Evolutionary conservation across 768 basidiomycete species (phyloP), one percentile per base, ranked within the genome.

Genomic region (Rossbeevera mucosa): DNA sequence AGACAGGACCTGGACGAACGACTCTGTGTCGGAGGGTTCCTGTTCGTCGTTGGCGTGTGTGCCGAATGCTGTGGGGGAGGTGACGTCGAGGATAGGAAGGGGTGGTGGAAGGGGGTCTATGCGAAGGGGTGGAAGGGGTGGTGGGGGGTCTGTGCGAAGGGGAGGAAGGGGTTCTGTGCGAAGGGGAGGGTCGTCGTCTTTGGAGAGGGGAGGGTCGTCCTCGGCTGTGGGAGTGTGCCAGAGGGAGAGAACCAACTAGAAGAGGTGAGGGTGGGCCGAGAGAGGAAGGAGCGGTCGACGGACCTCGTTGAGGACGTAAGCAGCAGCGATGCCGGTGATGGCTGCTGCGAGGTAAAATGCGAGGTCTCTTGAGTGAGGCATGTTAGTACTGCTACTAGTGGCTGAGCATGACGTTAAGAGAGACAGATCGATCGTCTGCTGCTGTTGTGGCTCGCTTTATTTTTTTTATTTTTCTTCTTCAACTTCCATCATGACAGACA

Each of bases 231-330:
- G 44, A 16, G 47, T 6, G 5, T 45, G 49, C 52, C 58, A 47
- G 28, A 54, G 41, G 21, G 13, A 56, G 4, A 50, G 43, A 3
- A 48, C 20, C 55, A 59, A 62, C 64, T 65, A 53, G 1, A 4
- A n/a, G 14, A 33, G n/a, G n/a, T 18, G 36, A 0, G 18, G 13
- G 16, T n/a, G n/a, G n/a, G n/a, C n/a, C 0, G 30, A 2, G n/a
- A 0, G 0, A 29, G 3, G n/a, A n/a, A n/a, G n/a, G n/a, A n/a
- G 1, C 6, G 13, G 4, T 8, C 21, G 1, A 36, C 59, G 11
- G 5, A 67, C 64, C 57, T 56, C 44, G 43, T 46, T 56, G 3
- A 66, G 8, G 29, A 56, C 25, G 47, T 66, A 65, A 1, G 56
- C 64, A 0, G 59, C 59, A 0, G 62, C 60, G 30, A 64, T n/a